These are phyloP conservation scores for Penicillium sp. DNA, from an alignment of 2,329 filamentous ascomycete species.

Conservation along the genomic window DNA sequence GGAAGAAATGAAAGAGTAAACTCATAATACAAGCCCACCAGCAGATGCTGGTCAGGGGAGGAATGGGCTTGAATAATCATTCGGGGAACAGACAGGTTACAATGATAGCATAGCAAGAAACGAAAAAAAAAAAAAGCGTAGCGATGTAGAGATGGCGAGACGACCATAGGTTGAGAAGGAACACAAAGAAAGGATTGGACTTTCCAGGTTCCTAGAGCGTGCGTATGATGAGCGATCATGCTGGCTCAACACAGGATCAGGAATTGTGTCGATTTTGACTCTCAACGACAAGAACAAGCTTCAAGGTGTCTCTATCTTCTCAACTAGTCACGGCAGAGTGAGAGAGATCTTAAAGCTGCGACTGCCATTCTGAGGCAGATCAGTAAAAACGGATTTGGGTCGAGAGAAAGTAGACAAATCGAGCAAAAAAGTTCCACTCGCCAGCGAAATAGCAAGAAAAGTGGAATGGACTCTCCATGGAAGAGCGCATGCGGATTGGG, in stretches of 20 bases:
- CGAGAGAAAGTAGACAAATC: neutral
- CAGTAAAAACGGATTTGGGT: neutral
- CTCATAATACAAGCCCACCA: neutral
- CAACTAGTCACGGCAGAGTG: neutral
- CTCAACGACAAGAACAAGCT: constrained; percentile 1
- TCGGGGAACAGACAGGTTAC: constrained; percentile 8
- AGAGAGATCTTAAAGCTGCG: neutral
- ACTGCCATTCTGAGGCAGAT: neutral
- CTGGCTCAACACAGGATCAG: constrained; percentile 9
- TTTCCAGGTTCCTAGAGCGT: constrained; percentile 1
- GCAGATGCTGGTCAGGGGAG: too few species aligned
- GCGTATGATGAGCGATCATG: constrained; percentile 1
- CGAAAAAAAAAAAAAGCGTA: constrained; percentile 2
- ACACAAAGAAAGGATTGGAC: neutral
- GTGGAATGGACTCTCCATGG: constrained; percentile 8
- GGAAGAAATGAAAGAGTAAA: neutral
- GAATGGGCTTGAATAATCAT: constrained; percentile 8
- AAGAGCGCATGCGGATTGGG: constrained; percentile 8
- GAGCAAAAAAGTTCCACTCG: too few species aligned
- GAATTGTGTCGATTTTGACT: constrained; percentile 3
- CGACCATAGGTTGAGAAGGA: constrained; percentile 1
- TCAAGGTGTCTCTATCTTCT: neutral
- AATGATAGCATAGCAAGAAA: constrained; percentile 14
- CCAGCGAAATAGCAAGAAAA: too few species aligned
- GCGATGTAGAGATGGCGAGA: constrained; percentile 1